phyloP scores from a whole-genome alignment of 208 protist species.

The Trypanosomatidae sp. region DNA sequence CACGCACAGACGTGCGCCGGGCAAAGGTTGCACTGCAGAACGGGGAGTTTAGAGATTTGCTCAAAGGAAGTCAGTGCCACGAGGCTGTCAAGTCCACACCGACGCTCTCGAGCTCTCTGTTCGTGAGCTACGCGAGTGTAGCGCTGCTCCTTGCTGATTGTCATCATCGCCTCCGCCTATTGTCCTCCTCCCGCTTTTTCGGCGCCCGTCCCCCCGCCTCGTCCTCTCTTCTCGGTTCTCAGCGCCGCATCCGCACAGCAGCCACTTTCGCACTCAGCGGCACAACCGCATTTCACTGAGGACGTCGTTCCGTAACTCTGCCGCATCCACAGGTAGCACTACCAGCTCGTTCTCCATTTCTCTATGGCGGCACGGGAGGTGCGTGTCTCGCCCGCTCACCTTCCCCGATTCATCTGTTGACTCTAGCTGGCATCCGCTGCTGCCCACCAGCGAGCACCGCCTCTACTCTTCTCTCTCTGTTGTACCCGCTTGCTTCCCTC shows the following conservation, averaged over 20 bases:
- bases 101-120: background rate
- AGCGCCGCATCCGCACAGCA: background rate
- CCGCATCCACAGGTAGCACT: constrained; percentile 52
- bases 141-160: background rate
- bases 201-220: background rate
- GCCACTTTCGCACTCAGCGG: background rate
- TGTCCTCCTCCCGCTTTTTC: background rate
- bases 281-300: background rate
- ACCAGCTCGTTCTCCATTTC: background rate
- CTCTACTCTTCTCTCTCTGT: background rate
- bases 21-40: background rate
- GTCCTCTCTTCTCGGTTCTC: background rate
- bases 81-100: background rate
- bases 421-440: background rate
- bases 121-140: background rate
- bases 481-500: background rate
- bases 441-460: background rate
- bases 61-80: background rate
- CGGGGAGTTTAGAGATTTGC: too few relatives aligned
- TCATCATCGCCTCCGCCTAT: background rate
- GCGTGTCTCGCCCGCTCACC: background rate
- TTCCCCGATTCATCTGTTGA: background rate
- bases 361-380: background rate
- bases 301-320: constrained; percentile 33
- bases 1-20: background rate